phyloP scores from a whole-genome alignment of 1,284 basidiomycete species.

The Sporisorium scitamineum region DNA sequence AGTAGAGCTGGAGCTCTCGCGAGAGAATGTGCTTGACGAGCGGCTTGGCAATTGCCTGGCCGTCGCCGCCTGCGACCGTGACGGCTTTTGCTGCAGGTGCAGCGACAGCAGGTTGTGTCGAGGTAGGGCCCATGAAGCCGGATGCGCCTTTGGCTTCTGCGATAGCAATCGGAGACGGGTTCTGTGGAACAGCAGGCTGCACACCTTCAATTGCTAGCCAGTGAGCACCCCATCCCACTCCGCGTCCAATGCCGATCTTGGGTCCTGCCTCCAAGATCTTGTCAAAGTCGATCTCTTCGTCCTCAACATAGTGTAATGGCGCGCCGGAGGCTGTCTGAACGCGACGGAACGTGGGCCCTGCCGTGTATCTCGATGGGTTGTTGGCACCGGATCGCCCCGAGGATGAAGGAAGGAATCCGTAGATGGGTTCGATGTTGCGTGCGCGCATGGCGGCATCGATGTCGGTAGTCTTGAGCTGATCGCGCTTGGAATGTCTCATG shows the following conservation, averaged over 20 bases:
- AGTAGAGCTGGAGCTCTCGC: slow-evolving; percentile 94
- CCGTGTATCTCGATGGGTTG: slow-evolving; percentile 35
- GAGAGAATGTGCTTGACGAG: slow-evolving; percentile 91
- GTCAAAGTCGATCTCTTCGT: slow-evolving; percentile 97
- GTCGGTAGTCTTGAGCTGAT: slow-evolving; percentile 86
- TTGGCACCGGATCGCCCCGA: slow-evolving; percentile 37
- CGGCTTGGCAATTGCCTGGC: slow-evolving; percentile 61
- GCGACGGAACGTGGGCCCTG: slow-evolving; percentile 66
- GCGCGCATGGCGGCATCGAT: slow-evolving; percentile 93
- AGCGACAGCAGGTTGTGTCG: slow-evolving; percentile 55
- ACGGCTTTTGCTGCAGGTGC: slow-evolving; percentile 64
- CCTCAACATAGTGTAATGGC: slow-evolving; percentile 86
- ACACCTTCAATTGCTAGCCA: slow-evolving; percentile 99
- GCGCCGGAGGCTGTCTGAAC: slow-evolving; percentile 69
- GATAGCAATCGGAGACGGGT: slow-evolving; percentile 76
- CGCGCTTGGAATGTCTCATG: slow-evolving; percentile 91
- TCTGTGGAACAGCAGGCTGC: slow-evolving; percentile 95
- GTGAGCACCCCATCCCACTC: slow-evolving; percentile 73
- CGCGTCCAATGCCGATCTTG: slow-evolving; percentile 59
- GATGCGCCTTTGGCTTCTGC: slow-evolving; percentile 35
- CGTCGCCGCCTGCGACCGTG: slow-evolving; percentile 47
- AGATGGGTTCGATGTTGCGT: slow-evolving; percentile 83
- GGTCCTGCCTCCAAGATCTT: slow-evolving; percentile 59
- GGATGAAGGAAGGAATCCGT: slow-evolving; percentile 58
- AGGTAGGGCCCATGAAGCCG: slow-evolving; percentile 39